Conservation (phyloP, 805 yeast genomes). For the Sugiyamaella qingdaonensis region DNA sequence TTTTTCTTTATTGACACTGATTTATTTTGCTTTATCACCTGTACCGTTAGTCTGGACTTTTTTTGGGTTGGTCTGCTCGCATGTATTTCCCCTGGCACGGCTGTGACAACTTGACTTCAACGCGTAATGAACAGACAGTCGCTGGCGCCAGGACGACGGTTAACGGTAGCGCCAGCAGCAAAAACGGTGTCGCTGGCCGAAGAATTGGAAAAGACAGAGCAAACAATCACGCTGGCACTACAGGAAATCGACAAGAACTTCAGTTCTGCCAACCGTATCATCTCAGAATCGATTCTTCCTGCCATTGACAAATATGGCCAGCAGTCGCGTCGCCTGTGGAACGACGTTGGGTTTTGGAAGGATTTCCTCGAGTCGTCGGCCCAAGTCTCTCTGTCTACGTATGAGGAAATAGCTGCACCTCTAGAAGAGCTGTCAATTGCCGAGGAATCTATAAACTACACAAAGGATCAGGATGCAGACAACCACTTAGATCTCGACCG, state of each 20-base stretch:
- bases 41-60: too few relatives aligned
- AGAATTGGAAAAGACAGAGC: constrained; percentile 67
- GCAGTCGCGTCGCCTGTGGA: constrained; percentile 59
- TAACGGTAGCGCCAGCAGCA: background rate
- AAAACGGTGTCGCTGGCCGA: constrained; percentile 23
- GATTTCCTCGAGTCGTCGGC: constrained; percentile 73
- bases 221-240: constrained; percentile 67
- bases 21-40: too few relatives aligned
- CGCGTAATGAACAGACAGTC: constrained; percentile 7
- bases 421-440: constrained; percentile 10
- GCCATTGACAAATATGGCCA: constrained; percentile 55
- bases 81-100: background rate
- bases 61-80: too few relatives aligned
- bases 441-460: constrained; percentile 15
- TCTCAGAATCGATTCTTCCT: constrained; percentile 67
- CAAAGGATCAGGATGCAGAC: constrained; percentile 13
- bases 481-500: background rate
- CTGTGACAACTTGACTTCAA: background rate
- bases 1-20: too few relatives aligned
- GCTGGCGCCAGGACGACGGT: constrained; percentile 8
- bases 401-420: constrained; percentile 37
- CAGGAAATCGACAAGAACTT: constrained; percentile 78
- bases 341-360: constrained; percentile 59
- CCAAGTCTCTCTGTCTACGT: constrained; percentile 54
- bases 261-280: constrained; percentile 59